Percentiles rank a stretch among this genome's conserved stretches.
Conservation (phyloP, 495 filamentous ascomycete species). For the Baudoinia panamericana region DNA sequence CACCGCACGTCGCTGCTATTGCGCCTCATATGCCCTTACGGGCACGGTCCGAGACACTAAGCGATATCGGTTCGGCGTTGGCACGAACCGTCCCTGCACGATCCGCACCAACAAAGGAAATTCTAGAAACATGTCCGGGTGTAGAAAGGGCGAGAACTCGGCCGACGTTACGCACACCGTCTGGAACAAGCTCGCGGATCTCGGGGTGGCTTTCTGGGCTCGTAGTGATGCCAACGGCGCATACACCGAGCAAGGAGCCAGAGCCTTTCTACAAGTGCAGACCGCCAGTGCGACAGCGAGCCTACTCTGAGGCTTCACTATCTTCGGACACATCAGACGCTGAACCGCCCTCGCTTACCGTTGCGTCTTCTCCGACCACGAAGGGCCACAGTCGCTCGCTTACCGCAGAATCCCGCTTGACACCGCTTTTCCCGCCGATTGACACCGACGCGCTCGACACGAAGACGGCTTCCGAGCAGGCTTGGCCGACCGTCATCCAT, state of each 20-base stretch:
- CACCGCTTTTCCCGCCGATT: constrained; percentile 5
- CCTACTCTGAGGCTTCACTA: no score
- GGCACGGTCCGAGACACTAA: constrained; percentile 12
- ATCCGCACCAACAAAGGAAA: no score
- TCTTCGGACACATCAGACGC: no score
- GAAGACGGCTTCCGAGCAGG: background rate
- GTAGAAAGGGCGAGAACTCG: no score
- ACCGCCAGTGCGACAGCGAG: background rate
- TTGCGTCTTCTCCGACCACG: constrained; percentile 11
- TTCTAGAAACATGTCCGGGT: no score
- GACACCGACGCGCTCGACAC: background rate
- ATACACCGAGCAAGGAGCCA: background rate
- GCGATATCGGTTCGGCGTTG: constrained; percentile 13
- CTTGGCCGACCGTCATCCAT: constrained; percentile 3
- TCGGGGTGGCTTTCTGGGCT: constrained; percentile 13
- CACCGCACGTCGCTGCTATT: constrained; percentile 14
- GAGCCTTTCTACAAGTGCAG: constrained; percentile 15
- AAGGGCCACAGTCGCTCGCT: constrained; percentile 15
- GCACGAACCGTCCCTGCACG: constrained; percentile 9
- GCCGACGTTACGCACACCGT: no score
- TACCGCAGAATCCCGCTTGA: constrained; percentile 14
- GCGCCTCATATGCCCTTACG: constrained; percentile 11
- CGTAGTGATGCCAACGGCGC: background rate
- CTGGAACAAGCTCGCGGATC: constrained; percentile 9
- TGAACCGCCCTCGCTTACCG: constrained; percentile 12